A percentile compares a stretch with the other conserved stretches of the same genome.
These are phyloP conservation scores for Fusarium multiceps DNA, from an alignment of 2,329 filamentous ascomycete genomes.

Conservation along the genomic window DNA sequence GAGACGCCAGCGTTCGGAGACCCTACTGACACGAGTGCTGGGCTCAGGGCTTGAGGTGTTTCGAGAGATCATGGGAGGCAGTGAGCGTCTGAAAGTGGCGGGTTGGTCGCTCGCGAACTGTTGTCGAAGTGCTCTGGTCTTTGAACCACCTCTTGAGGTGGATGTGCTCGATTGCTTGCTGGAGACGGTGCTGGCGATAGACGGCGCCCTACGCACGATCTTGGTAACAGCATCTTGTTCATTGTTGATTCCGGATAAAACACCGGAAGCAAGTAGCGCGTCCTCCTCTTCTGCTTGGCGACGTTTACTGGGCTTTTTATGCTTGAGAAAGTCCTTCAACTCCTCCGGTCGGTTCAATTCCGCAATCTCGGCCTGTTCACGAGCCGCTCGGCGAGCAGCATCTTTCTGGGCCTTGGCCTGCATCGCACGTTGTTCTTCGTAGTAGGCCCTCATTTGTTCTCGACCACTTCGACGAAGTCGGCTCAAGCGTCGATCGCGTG, in stretches of 20 bases:
- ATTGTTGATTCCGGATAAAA: conserved; percentile 55
- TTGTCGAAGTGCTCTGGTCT: conserved; percentile 54
- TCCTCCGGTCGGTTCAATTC: conserved; percentile 51
- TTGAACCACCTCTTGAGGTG: conserved; percentile 46
- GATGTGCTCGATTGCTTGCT: conserved; percentile 40
- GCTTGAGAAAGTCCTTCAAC: conserved; percentile 49
- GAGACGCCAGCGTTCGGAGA: conserved; percentile 59
- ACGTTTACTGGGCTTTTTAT: conserved; percentile 46
- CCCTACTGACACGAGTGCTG: conserved; percentile 49
- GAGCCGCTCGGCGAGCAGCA: conserved; percentile 45
- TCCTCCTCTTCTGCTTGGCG: conserved; percentile 52
- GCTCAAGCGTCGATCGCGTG: conserved; percentile 60
- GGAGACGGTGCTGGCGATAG: conserved; percentile 34
- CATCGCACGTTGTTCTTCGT: conserved; percentile 52
- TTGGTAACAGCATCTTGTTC: conserved; percentile 51
- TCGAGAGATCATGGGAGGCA: conserved; percentile 51
- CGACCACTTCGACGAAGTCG: conserved; percentile 64
- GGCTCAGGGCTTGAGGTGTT: conserved; percentile 44
- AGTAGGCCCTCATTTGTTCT: conserved; percentile 62
- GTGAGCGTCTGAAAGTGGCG: conserved; percentile 53
- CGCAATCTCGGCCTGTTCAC: conserved; percentile 43
- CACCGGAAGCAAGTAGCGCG: conserved; percentile 56
- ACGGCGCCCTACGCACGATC: conserved; percentile 50
- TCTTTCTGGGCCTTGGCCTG: conserved; percentile 51
- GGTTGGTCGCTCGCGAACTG: conserved; percentile 46